phyloP scores from a whole-genome alignment of 805 yeast species.

The Wickerhamomyces bisporus region DNA sequence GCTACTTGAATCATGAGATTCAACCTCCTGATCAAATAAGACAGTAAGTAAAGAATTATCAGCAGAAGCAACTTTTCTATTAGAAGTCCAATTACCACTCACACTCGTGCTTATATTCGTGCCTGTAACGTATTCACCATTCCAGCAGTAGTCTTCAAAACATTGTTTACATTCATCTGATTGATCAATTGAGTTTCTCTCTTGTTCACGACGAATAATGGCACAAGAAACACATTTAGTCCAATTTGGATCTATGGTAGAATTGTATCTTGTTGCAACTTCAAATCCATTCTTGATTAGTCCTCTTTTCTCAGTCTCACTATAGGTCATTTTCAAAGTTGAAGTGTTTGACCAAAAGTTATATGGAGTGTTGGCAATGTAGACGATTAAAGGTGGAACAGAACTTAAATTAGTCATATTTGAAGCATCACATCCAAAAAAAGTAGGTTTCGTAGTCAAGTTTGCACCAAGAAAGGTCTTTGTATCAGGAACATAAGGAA shows the following conservation, averaged over 20 bases:
- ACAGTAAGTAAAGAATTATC: not conserved
- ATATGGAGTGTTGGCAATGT: slow-evolving; percentile 68
- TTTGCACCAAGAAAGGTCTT: slow-evolving; percentile 54
- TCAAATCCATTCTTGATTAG: slow-evolving; percentile 76
- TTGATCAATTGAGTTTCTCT: slow-evolving; percentile 51
- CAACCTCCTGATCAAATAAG: too few relatives aligned
- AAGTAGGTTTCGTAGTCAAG: slow-evolving; percentile 64
- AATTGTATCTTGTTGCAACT: slow-evolving; percentile 56
- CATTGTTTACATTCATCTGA: slow-evolving; percentile 63
- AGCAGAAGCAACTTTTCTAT: not conserved
- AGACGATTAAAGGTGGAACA: slow-evolving; percentile 73
- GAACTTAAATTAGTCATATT: slow-evolving; percentile 54
- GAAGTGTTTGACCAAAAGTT: slow-evolving; percentile 65
- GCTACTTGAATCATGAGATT: too few relatives aligned
- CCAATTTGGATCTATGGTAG: slow-evolving; percentile 66
- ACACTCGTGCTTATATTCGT: not conserved
- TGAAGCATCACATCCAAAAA: slow-evolving; percentile 75
- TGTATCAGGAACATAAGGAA: slow-evolving; percentile 77
- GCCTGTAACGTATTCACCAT: slow-evolving; percentile 32
- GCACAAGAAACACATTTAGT: slow-evolving; percentile 79
- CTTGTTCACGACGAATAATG: slow-evolving; percentile 67
- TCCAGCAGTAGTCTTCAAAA: slow-evolving; percentile 69
- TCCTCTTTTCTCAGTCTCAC: slow-evolving; percentile 47
- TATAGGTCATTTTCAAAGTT: slow-evolving; percentile 61
- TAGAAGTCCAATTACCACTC: not conserved